These are phyloP conservation scores for Helicostylum pulchrum DNA, from an alignment of 192 early-diverging fungal genomes.

Conservation along the genomic window DNA sequence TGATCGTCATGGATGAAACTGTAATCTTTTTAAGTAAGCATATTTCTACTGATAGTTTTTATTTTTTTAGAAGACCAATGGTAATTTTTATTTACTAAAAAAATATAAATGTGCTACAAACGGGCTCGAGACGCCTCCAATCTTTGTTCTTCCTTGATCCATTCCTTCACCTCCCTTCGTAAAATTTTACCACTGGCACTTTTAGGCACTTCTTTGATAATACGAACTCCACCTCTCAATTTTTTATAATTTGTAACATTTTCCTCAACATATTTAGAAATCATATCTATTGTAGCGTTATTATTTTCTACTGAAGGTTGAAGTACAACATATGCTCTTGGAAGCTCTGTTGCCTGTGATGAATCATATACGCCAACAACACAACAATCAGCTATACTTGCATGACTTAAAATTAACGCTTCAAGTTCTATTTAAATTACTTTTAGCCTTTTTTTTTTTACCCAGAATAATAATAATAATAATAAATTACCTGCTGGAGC, in stretches of 20 bases:
- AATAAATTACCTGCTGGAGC: slow-evolving; percentile 45
- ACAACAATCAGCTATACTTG: slow-evolving; percentile 59
- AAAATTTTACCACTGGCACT: slow-evolving; percentile 84
- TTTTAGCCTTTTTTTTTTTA: not conserved
- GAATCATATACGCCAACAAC: slow-evolving; percentile 68
- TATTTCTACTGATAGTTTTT: too few species aligned
- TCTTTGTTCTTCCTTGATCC: slow-evolving; percentile 19
- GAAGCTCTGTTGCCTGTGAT: slow-evolving; percentile 72
- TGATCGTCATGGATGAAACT: too few species aligned
- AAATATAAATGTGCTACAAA: not conserved
- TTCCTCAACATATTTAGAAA: slow-evolving; percentile 51
- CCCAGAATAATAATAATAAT: not conserved
- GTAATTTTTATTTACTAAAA: not conserved
- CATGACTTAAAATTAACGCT: slow-evolving; percentile 44
- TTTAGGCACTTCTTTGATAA: slow-evolving; percentile 74
- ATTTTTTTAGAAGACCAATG: too few species aligned
- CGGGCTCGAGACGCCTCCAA: not conserved
- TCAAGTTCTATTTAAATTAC: slow-evolving; percentile 29
- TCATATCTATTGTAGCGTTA: slow-evolving; percentile 37
- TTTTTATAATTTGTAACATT: slow-evolving; percentile 72
- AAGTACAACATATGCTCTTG: slow-evolving; percentile 76
- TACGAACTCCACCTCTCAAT: slow-evolving; percentile 75
- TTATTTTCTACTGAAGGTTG: slow-evolving; percentile 38
- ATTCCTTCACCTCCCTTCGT: slow-evolving; percentile 61
- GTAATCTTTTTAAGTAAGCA: too few species aligned